Base-by-base conservation (phyloP, 352 stramenopile genomes). In the Phytophthora vignae region DNA sequence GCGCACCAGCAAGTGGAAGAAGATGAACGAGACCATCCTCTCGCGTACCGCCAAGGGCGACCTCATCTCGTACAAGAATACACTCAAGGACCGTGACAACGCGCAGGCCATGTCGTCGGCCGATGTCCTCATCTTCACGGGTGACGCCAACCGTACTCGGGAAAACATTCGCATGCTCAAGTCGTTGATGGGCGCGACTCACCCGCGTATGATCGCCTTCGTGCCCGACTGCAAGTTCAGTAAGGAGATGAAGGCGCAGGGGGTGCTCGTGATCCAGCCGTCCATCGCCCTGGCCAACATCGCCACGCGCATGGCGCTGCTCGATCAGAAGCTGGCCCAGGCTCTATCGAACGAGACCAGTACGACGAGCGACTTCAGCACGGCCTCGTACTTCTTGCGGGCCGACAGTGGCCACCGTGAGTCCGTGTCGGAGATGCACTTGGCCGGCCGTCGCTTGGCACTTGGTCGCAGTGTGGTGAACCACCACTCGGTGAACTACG, bases 51-150 rank as follows among this genome's bases (percentile, higher is more conserved):
- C 74, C 31, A 89, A 92, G 50, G 81, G 69, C 19, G 82, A 90
- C 25, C 77, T 90, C 52, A 92, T 90, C 60, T 87, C 77, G 67
- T 91, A 83, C 75, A 87, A 87, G 66, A 90, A 91, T 73, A 89
- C 87, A 25, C 74, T 92, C 29, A 77, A 82, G 19, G 78, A 90
- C 55, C 60, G 69, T 9, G 67, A 75, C 60, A 68, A 77, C 5
- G 69, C 77, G 1, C 69, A 86, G 10, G 54, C 77, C 25, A 78
- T 90, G 73, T 76, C 76, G 7, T 50, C 76, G 6, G 83, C 83
- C 0, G 84, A 92, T 36, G 83, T 90, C 40, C 27, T 92, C 5
- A 79, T 92, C 21, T 91, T 91, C 69, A 91, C 83, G 25, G 83
- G 83, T 46, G 81, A 90, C 31, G 59, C 73, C 0, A 68, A 70